These are phyloP conservation scores for Lentinula raphanica DNA, from an alignment of 768 basidiomycete species.

Conservation along the genomic window DNA sequence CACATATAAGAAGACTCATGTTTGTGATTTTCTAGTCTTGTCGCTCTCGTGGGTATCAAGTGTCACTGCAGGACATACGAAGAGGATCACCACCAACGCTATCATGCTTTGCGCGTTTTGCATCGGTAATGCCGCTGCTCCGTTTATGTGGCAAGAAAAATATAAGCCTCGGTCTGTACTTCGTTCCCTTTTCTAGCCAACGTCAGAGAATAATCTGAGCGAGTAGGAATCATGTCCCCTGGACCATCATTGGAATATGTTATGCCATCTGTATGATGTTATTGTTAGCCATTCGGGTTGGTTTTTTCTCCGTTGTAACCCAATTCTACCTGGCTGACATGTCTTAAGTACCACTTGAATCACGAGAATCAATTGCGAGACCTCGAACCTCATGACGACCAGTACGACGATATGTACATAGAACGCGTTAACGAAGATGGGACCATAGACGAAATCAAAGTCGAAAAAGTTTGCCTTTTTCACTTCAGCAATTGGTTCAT, in stretches of 20 bases:
- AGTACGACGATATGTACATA: conserved; percentile 19
- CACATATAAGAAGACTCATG: background rate
- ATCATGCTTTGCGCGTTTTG: conserved; percentile 70
- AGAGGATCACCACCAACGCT: conserved; percentile 56
- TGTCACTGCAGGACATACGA: conserved; percentile 70
- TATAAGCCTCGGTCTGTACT: conserved; percentile 56
- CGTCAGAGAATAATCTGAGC: no score
- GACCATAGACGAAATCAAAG: background rate
- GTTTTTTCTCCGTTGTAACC: no score
- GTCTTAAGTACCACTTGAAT: no score
- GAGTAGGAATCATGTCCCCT: background rate
- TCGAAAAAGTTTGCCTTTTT: background rate
- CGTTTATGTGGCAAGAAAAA: conserved; percentile 71
- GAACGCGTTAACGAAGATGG: background rate
- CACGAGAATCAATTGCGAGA: conserved; percentile 70
- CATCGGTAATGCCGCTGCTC: conserved; percentile 52
- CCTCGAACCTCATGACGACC: conserved; percentile 36
- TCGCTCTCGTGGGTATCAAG: conserved; percentile 59
- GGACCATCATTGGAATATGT: conserved; percentile 54
- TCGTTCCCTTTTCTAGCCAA: background rate
- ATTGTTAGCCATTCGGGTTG: no score
- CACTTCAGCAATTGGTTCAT: background rate
- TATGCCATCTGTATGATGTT: conserved; percentile 45
- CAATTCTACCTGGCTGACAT: conserved; percentile 47
- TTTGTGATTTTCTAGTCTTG: conserved; percentile 25